phyloP scores from a whole-genome alignment of 2,329 filamentous ascomycete species.

The Pyrenochaeta sp. region DNA sequence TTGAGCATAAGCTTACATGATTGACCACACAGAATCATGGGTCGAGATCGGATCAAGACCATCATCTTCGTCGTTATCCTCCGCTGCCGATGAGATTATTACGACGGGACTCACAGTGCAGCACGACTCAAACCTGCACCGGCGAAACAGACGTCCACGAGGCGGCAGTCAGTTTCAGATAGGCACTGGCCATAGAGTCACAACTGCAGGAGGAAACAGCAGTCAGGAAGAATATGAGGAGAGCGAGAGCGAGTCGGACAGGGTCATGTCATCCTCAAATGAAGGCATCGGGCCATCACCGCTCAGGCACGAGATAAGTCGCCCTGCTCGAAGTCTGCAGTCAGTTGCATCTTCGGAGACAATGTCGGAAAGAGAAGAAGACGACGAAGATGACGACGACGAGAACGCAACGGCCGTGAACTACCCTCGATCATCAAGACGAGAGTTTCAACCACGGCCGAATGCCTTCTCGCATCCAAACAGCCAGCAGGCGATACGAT shows the following conservation, averaged over 20 bases:
- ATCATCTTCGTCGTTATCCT: slow-evolving; percentile 91
- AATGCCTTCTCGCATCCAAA: slow-evolving; percentile 92
- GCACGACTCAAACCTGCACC: slow-evolving; percentile 67
- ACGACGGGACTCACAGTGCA: slow-evolving; percentile 86
- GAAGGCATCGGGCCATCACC: slow-evolving; percentile 60
- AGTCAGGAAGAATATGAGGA: slow-evolving; percentile 96
- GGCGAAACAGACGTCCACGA: slow-evolving; percentile 61
- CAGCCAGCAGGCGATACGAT: slow-evolving; percentile 50
- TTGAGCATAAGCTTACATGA: slow-evolving; percentile 20
- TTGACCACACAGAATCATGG: slow-evolving; percentile 80
- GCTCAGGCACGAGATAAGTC: slow-evolving; percentile 40
- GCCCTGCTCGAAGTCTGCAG: slow-evolving; percentile 34
- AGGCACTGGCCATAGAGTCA: slow-evolving; percentile 51
- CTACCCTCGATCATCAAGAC: slow-evolving; percentile 61
- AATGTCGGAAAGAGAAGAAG: slow-evolving; percentile 45
- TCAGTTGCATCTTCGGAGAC: slow-evolving; percentile 50
- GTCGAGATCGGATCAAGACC: slow-evolving; percentile 92
- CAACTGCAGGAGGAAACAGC: slow-evolving; percentile 68
- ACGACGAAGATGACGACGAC: slow-evolving; percentile 68
- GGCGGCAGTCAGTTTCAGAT: slow-evolving; percentile 41
- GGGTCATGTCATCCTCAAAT: slow-evolving; percentile 69
- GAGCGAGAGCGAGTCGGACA: slow-evolving; percentile 88
- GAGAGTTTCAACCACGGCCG: slow-evolving; percentile 81
- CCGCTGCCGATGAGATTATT: slow-evolving; percentile 84
- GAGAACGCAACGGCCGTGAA: slow-evolving; percentile 87